Base-by-base conservation (phyloP, 1,284 basidiomycete genomes). In the Volvariella volvacea region DNA sequence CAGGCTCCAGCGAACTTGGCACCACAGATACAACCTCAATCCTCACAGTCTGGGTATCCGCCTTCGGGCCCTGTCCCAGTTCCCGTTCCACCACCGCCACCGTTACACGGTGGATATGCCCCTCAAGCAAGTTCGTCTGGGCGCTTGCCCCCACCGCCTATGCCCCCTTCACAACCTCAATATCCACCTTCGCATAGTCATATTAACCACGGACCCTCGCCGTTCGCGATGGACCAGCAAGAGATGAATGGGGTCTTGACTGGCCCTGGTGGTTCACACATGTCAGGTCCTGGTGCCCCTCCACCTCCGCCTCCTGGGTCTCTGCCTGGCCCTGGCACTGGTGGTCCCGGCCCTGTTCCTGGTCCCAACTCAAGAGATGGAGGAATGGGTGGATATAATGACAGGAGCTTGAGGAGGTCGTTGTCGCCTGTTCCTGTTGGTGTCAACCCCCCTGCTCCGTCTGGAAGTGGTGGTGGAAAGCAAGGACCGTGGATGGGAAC, bases 21-120 rank as follows among this genome's bases (percentile, higher is more conserved):
- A 40, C 50, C 33, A 38, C 43, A 47, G 15, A 30, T 22, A 4
- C 44, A 41, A 19, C 22, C 41, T n/a, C 41, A 41, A 20, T 21
- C 43, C n/a, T 30, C 28, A 14, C 46, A 43, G 21, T 42, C 40
- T 20, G 42, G 42, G n/a, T 36, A 48, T 37, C 6, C 9, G n/a
- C 6, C n/a, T 6, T 15, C 19, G 12, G 25, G 25, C n/a, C n/a
- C 44, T 42, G 19, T 17, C 15, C 31, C 45, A n/a, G 42, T 44
- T 1, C 34, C 43, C 30, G 44, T 44, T 7, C 41, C 43, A 32
- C 42, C 39, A 25, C 45, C 41, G 17, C 17, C 44, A n/a, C 42
- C 49, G n/a, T n/a, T n/a, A n/a, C n/a, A n/a, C n/a, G n/a, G n/a
- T 43, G 42, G 43, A 12, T 39, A 43, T 37, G 32, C 6, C 12